Evolutionary conservation across 768 basidiomycete genomes (phyloP), one percentile per base, ranked within the genome.

Genomic region (Pisolithus marmoratus): DNA sequence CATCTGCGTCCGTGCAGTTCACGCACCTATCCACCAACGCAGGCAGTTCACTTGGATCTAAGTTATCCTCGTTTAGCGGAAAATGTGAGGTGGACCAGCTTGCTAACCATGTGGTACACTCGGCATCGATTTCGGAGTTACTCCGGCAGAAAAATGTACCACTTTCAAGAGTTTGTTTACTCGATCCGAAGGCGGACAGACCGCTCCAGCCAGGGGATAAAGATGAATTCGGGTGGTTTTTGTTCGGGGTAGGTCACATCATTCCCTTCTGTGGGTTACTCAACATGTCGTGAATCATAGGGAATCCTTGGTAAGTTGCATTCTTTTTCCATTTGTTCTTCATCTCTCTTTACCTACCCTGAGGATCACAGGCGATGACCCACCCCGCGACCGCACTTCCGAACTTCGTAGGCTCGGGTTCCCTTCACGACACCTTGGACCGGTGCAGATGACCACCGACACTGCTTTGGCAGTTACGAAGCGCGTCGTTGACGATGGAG

Each of bases 401-500:
- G 90, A 95, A 63, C 79, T 99, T 34, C 85, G 95, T 27, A 77
- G 76, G 15, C 71, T 93, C 36, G 94, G 94, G 1, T 99, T 95
- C 66, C 89, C 91, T 1, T 80, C 80, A 6, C 80, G 96, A 29
- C 90, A 89, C 67, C 75, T 99, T 8, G 94, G 93, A 0, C 73
- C 83, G 2, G 75, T 92, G 1, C 96, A 99, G 69, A 99, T 99
- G 96, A 98, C 96, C 29, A 99, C 96, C 0, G 95, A 99, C 69
- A 97, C 95, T 2, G 95, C 95, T 1, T 74, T 97, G 0, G 91
- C 87, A 5, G 95, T 96, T 4, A 91, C 92, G 1, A 94, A 92
- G 63, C 68, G 81, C 4, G 85, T 94, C 15, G 84, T 93, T 0
- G 68, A 84, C 44, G 89, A 94, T 64, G 77, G 82, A 62, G 70